A percentile compares a stretch with the other conserved stretches of the same genome.
phyloP scores from a whole-genome alignment of 768 basidiomycete genomes.

The Phylloporus rhodoxanthus region DNA sequence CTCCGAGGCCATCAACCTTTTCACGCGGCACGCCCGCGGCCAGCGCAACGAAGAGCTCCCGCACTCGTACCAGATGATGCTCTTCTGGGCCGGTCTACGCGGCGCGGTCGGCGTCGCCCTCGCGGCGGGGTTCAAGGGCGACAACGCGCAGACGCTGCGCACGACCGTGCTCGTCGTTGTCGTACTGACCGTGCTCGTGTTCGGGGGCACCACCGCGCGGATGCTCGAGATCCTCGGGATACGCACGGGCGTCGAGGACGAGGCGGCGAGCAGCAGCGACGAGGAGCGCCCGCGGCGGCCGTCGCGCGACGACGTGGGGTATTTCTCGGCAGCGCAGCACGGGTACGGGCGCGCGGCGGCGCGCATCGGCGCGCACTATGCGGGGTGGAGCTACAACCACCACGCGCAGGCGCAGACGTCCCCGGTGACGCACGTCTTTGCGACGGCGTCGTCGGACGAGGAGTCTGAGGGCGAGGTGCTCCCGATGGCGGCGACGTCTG shows the following conservation, averaged over 20 bases:
- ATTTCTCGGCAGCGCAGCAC: constrained; percentile 24
- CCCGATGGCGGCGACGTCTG: constrained; percentile 58
- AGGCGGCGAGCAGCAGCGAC: constrained; percentile 54
- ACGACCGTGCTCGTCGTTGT: constrained; percentile 95
- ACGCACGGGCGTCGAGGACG: constrained; percentile 90
- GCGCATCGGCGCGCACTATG: constrained; percentile 57
- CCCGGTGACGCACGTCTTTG: constrained; percentile 42
- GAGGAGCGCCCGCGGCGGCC: constrained; percentile 42
- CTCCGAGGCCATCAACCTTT: constrained; percentile 90
- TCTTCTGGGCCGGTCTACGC: constrained; percentile 96
- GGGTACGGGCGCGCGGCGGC: constrained; percentile 32
- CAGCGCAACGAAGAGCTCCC: constrained; percentile 88
- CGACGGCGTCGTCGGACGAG: constrained; percentile 68
- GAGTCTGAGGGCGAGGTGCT: constrained; percentile 78
- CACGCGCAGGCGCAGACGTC: constrained; percentile 34
- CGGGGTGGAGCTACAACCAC: constrained; percentile 54
- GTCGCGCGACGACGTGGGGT: constrained; percentile 44
- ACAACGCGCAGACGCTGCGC: constrained; percentile 83
- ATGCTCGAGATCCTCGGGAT: constrained; percentile 99
- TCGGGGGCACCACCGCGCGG: constrained; percentile 93
- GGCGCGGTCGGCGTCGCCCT: constrained; percentile 98
- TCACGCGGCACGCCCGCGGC: constrained; percentile 77
- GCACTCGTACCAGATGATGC: constrained; percentile 98
- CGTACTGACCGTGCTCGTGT: constrained; percentile 87
- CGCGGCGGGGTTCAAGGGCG: constrained; percentile 92